These are phyloP conservation scores for Solanum peruvianum DNA, from an alignment of 257 asterid genomes.

Conservation along the genomic window DNA sequence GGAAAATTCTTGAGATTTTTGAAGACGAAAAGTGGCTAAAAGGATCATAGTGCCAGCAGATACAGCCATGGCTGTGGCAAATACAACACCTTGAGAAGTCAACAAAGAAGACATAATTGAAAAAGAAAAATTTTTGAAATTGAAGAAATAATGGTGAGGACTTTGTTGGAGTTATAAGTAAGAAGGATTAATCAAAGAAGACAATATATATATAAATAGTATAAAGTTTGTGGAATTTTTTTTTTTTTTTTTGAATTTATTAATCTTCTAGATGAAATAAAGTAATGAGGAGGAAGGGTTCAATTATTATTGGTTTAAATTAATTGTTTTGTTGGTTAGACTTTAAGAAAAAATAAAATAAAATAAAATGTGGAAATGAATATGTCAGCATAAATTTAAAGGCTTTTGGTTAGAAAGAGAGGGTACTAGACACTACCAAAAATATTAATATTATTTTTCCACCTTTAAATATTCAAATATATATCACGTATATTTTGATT, in stretches of 20 bases:
- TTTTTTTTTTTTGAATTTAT: neutral
- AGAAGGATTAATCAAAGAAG: neutral
- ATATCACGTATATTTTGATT: neutral
- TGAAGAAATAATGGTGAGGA: neutral
- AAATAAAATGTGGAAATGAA: neutral
- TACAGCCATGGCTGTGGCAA: slow-evolving; percentile 88
- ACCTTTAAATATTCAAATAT: no score
- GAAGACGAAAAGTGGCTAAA: slow-evolving; percentile 47
- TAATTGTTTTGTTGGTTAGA: neutral
- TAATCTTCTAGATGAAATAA: neutral
- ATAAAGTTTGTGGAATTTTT: neutral
- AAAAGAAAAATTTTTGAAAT: neutral
- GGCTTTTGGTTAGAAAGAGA: neutral
- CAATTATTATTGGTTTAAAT: neutral
- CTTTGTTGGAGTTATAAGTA: neutral
- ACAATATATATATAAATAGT: neutral
- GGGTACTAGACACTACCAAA: neutral
- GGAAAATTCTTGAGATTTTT: slow-evolving; percentile 24
- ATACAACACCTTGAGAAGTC: slow-evolving; percentile 50
- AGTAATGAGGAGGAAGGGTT: neutral
- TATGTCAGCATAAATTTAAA: neutral
- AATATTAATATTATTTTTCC: neutral
- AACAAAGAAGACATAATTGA: slow-evolving; percentile 20
- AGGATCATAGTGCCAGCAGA: slow-evolving; percentile 67
- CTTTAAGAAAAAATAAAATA: no score